These are phyloP conservation scores for Acaromyces ingoldii DNA, from an alignment of 1,284 basidiomycete species.

Conservation along the genomic window DNA sequence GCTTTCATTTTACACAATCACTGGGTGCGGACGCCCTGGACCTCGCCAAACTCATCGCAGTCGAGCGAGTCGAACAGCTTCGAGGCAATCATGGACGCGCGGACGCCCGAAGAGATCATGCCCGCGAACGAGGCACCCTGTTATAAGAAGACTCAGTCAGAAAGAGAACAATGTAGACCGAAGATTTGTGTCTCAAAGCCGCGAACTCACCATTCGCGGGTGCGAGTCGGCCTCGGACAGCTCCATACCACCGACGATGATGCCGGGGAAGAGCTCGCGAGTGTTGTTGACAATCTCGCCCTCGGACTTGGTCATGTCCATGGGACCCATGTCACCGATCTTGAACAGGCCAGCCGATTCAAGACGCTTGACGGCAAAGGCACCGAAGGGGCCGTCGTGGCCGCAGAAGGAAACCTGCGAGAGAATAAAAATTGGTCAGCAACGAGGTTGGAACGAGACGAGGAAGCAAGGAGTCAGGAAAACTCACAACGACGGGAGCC, in stretches of 20 bases:
- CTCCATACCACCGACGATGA: constrained; percentile 73
- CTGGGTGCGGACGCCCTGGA: constrained; percentile 61
- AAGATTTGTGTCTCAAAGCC: neutral
- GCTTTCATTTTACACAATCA: too few species aligned
- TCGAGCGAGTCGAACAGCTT: constrained; percentile 61
- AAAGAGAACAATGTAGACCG: constrained; percentile 54
- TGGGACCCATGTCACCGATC: constrained; percentile 70
- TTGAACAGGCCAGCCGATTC: constrained; percentile 70
- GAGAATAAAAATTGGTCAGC: too few species aligned
- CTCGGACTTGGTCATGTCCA: constrained; percentile 45
- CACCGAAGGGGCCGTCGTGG: constrained; percentile 78
- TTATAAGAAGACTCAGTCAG: too few species aligned
- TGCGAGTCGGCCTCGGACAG: constrained; percentile 70
- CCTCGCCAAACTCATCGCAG: constrained; percentile 61
- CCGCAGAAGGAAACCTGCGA: constrained; percentile 59
- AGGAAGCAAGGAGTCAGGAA: too few species aligned
- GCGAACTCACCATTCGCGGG: constrained; percentile 41
- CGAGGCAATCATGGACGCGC: constrained; percentile 70
- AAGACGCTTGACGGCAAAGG: constrained; percentile 75
- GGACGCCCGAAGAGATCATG: constrained; percentile 74
- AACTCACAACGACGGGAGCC: constrained; percentile 58
- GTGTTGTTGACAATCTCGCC: constrained; percentile 58
- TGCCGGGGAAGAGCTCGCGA: constrained; percentile 71
- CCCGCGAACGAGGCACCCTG: constrained; percentile 63
- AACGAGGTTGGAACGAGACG: constrained; percentile 53